A percentile compares a stretch with the other conserved stretches of the same genome.
Evolutionary conservation across 75 land plant species (phyloP).

Genomic region (Pseudotsuga menziesii): DNA sequence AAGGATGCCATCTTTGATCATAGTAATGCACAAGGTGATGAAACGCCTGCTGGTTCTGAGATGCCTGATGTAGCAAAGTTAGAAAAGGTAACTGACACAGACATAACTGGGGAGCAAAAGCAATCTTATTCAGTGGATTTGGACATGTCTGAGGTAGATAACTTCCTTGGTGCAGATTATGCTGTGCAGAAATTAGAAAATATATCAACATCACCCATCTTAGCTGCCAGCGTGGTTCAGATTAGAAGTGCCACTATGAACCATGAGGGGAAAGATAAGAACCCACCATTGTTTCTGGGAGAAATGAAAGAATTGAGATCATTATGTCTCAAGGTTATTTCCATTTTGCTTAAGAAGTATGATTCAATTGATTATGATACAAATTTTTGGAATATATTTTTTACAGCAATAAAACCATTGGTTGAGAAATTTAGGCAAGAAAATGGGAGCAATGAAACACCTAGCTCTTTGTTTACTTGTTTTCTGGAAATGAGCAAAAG

Average conservation of each 20-base stretch:
- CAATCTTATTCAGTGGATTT: neutral
- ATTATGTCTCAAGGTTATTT: constrained; percentile 65
- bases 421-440: constrained; percentile 61
- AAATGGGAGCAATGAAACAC: constrained; percentile 65
- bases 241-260: neutral
- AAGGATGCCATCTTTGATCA: neutral
- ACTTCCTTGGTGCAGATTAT: neutral
- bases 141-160: neutral
- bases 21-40: neutral
- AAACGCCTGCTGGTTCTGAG: neutral
- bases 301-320: constrained; percentile 63
- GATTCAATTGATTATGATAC: constrained; percentile 50
- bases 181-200: neutral
- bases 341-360: constrained; percentile 68
- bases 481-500: constrained; percentile 84
- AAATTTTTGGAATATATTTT: constrained; percentile 83
- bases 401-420: constrained; percentile 54
- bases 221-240: neutral
- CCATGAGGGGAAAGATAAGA: neutral
- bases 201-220: neutral
- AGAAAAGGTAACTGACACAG: neutral
- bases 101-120: neutral
- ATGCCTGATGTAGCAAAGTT: neutral
- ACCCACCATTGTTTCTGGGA: neutral
- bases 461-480: constrained; percentile 86